Percentiles rank a stretch among this genome's conserved stretches.
phyloP scores from a whole-genome alignment of 2,329 filamentous ascomycete genomes.

The Proliferodiscus dingleyae region DNA sequence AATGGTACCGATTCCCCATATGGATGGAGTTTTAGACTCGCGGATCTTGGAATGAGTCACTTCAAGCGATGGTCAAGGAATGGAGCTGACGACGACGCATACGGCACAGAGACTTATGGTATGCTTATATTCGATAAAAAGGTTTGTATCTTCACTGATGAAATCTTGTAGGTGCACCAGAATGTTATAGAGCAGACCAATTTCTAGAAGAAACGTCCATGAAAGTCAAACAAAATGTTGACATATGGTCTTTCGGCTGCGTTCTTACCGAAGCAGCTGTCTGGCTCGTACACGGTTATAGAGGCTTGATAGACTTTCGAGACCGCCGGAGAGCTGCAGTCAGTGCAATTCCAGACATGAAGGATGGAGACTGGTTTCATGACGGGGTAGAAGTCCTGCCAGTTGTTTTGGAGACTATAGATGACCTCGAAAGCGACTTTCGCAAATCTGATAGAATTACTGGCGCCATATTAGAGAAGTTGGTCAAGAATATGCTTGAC shows the following conservation, averaged over 20 bases:
- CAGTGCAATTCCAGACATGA: conserved; percentile 5
- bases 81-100: background rate
- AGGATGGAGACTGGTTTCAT: conserved; percentile 26
- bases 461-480: background rate
- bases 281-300: conserved; percentile 17
- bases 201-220: background rate
- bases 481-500: conserved; percentile 6
- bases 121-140: background rate
- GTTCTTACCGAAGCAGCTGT: conserved; percentile 24
- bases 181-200: conserved; percentile 18
- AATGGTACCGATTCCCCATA: conserved; percentile 9
- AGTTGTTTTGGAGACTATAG: conserved; percentile 1
- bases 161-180: conserved; percentile 24
- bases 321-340: conserved; percentile 13
- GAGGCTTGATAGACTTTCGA: background rate
- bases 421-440: background rate
- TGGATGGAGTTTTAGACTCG: conserved; percentile 23
- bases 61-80: background rate
- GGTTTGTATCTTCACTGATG: too few species aligned
- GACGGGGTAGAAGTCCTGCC: conserved; percentile 20
- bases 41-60: conserved; percentile 24
- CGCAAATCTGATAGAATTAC: background rate
- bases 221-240: conserved; percentile 12
- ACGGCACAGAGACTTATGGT: conserved; percentile 15
- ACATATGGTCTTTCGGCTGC: conserved; percentile 29